These are phyloP conservation scores for Tagetes erecta DNA, from an alignment of 129 eudicot species.

Conservation along the genomic window DNA sequence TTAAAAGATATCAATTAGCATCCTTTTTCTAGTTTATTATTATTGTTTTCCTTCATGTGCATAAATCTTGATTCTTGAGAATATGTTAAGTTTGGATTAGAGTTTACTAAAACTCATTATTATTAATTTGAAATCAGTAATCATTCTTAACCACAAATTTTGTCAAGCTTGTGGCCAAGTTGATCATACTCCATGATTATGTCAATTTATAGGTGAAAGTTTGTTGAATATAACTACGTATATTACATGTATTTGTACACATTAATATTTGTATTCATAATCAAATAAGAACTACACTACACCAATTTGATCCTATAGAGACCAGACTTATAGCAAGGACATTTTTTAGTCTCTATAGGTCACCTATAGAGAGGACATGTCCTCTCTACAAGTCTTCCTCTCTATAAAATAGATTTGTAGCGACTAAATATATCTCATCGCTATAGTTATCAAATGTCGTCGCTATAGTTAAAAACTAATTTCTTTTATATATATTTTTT, in stretches of 20 bases:
- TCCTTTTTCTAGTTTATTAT: no score
- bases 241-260: background rate
- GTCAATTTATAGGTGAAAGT: slow-evolving; percentile 32
- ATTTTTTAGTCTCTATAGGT: no score
- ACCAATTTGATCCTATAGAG: no score
- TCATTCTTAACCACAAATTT: slow-evolving; percentile 3
- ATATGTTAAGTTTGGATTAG: background rate
- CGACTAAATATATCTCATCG: no score
- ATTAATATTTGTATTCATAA: background rate
- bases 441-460: no score
- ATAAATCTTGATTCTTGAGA: background rate
- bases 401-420: no score
- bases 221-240: slow-evolving; percentile 11
- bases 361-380: no score
- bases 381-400: no score
- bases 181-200: slow-evolving; percentile 11
- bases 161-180: slow-evolving; percentile 11
- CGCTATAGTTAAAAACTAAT: no score
- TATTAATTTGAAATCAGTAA: slow-evolving; percentile 17
- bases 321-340: no score
- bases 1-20: no score
- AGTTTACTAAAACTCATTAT: background rate
- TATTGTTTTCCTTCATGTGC: background rate
- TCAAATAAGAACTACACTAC: background rate
- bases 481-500: no score